Base-by-base conservation (phyloP, 2,329 filamentous ascomycete genomes). In the Tolypocladium pustulatum region DNA sequence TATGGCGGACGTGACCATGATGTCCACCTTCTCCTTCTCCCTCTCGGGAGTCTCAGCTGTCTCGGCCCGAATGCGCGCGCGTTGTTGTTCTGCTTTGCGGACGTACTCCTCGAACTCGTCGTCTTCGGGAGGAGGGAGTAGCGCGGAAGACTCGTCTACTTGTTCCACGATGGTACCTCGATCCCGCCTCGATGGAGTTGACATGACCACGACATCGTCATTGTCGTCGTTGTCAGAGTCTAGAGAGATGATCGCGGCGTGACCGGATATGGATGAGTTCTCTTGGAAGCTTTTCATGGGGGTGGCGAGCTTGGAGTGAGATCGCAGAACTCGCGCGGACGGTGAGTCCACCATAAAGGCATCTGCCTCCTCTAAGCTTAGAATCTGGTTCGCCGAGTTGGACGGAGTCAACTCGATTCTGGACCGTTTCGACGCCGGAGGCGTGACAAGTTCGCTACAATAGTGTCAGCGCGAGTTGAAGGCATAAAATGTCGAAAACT, bases 1-100 rank as follows among this genome's bases (percentile, higher is more conserved):
- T 7, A 97, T 80, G 3, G 76, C 72, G 0, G 91, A 90, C 0
- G 79, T 81, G 62, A 97, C 65, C 59, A 70, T 63, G 36, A 77
- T 68, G 3, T 69, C 61, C n/a, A 71, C 66, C 7, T 51, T 49
- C 22, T 67, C 66, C 59, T 67, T 69, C 22, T 67, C 66, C 59
- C 67, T 69, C 25, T 58, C 51, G 30, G 58, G 59, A 27, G 60
- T 60, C 13, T 58, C 63, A 22, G 61, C 59, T 2, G 57, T 57
- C 7, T 49, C 61, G 30, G 69, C 68, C 34, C 64, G 59, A 36
- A 67, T 62, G 51, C 63, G 65, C 20, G 62, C 72, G 65, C 55
- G 71, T 41, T 67, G 69, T 54, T 68, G 64, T 52, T 69, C 67
- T 3, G 79, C 80, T 51, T 69, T 72, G 61, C 70, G 70, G 34